These are phyloP conservation scores for Lactarius vividus DNA, from an alignment of 768 basidiomycete genomes.

Conservation along the genomic window DNA sequence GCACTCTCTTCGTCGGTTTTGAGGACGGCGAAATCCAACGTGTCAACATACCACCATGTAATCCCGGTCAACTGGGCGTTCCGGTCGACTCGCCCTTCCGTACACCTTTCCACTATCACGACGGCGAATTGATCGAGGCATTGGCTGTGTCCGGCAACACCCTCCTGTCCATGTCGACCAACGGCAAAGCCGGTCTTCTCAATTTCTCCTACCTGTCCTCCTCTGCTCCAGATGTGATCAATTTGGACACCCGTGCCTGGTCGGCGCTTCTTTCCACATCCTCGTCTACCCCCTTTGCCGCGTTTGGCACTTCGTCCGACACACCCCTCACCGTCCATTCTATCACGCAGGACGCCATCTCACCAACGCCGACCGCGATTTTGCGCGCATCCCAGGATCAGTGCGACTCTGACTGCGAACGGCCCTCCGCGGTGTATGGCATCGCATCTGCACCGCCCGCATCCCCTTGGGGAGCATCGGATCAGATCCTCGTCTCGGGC, in stretches of 20 bases:
- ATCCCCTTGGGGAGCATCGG: constrained; percentile 67
- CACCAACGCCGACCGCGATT: constrained; percentile 45
- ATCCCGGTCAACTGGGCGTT: constrained; percentile 20
- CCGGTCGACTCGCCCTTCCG: constrained; percentile 27
- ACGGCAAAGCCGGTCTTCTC: constrained; percentile 47
- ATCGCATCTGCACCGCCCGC: constrained; percentile 58
- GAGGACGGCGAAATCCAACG: constrained; percentile 57
- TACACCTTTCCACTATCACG: constrained; percentile 35
- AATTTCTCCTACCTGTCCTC: constrained; percentile 23
- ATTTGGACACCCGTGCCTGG: constrained; percentile 61
- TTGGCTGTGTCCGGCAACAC: constrained; percentile 45
- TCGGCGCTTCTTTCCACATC: constrained; percentile 52
- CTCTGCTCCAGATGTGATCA: constrained; percentile 35
- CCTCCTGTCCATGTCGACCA: constrained; percentile 57
- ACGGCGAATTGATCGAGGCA: constrained; percentile 53
- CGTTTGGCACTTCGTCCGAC: constrained; percentile 62
- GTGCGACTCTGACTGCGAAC: constrained; percentile 22
- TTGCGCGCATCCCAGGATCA: constrained; percentile 41
- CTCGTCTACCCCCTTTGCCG: constrained; percentile 56
- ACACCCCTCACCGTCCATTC: constrained; percentile 58
- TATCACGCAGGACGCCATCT: constrained; percentile 48
- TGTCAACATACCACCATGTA: constrained; percentile 37
- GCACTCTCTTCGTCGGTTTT: constrained; percentile 53
- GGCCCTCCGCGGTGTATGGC: constrained; percentile 66
- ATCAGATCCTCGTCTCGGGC: constrained; percentile 70